Percentiles rank a stretch among this genome's conserved stretches.
These are phyloP conservation scores for Diaporthe sp. DNA, from an alignment of 2,329 filamentous ascomycete genomes.

Conservation along the genomic window DNA sequence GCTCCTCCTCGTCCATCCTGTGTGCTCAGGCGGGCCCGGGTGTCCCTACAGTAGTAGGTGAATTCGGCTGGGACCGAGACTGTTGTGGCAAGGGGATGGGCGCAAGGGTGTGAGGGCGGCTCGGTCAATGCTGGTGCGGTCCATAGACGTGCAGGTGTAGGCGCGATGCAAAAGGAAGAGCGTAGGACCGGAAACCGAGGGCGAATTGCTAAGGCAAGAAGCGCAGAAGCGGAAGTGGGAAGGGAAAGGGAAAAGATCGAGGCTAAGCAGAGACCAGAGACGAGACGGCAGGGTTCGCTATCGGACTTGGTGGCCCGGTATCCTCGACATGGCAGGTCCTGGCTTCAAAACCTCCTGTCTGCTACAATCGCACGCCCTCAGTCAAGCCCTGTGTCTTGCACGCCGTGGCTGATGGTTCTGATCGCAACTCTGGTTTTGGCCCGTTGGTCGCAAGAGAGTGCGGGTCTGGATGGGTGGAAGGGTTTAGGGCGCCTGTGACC, in stretches of 20 bases:
- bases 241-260: constrained; percentile 20
- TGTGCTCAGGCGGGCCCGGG: constrained; percentile 20
- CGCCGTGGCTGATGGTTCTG: constrained; percentile 3
- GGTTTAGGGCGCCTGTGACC: constrained; percentile 15
- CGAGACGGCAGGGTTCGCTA: constrained; percentile 35
- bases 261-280: constrained; percentile 27
- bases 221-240: constrained; percentile 1
- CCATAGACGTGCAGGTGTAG: constrained; percentile 30
- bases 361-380: not conserved
- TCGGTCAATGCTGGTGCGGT: constrained; percentile 20
- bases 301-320: constrained; percentile 32
- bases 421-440: constrained; percentile 8
- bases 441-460: constrained; percentile 1
- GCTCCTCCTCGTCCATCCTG: constrained; percentile 43
- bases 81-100: constrained; percentile 15
- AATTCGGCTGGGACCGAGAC: not conserved
- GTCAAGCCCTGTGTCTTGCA: not conserved
- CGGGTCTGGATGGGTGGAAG: constrained; percentile 22
- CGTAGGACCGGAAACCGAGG: constrained; percentile 20
- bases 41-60: not conserved
- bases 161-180: constrained; percentile 5
- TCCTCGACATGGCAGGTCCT: constrained; percentile 35
- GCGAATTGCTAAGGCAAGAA: constrained; percentile 2
- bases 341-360: constrained; percentile 18
- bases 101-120: constrained; percentile 1